Conservation (phyloP, 129 eudicot species). For the Chrysanthemum lavandulifolium region DNA sequence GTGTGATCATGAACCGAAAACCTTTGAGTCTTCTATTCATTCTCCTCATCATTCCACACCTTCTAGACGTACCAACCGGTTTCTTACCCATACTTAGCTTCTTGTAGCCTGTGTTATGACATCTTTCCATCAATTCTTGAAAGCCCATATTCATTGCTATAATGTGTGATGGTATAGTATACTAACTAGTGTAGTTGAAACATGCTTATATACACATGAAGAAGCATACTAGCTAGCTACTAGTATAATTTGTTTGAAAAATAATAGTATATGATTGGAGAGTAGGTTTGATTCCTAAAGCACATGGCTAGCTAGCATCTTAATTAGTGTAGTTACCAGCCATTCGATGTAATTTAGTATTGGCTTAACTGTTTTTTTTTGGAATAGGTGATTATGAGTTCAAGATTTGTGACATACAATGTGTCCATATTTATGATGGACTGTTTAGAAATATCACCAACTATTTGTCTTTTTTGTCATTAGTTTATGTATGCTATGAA, state of each 20-base stretch:
- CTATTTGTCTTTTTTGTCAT: conserved; percentile 31
- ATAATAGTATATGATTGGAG: conserved; percentile 28
- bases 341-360: conserved; percentile 22
- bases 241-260: conserved; percentile 12
- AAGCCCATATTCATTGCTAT: conserved; percentile 42
- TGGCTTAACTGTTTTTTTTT: conserved; percentile 16
- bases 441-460: conserved; percentile 15
- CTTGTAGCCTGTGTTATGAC: conserved; percentile 44
- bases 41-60: conserved; percentile 46
- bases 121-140: conserved; percentile 34
- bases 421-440: conserved; percentile 14
- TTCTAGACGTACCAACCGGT: conserved; percentile 23
- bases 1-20: conserved; percentile 36
- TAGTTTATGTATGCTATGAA: conserved; percentile 41
- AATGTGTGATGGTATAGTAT: background rate
- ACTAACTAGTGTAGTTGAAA: background rate
- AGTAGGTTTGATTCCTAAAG: conserved; percentile 54
- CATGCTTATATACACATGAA: conserved; percentile 16
- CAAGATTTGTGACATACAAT: conserved; percentile 17
- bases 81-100: conserved; percentile 36
- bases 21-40: conserved; percentile 51
- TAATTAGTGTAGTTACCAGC: conserved; percentile 27
- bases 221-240: conserved; percentile 17
- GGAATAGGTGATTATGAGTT: conserved; percentile 12
- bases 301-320: conserved; percentile 62